Conservation (phyloP, 2,329 filamentous ascomycete genomes). For the Aspergillus brunneoviolaceus region DNA sequence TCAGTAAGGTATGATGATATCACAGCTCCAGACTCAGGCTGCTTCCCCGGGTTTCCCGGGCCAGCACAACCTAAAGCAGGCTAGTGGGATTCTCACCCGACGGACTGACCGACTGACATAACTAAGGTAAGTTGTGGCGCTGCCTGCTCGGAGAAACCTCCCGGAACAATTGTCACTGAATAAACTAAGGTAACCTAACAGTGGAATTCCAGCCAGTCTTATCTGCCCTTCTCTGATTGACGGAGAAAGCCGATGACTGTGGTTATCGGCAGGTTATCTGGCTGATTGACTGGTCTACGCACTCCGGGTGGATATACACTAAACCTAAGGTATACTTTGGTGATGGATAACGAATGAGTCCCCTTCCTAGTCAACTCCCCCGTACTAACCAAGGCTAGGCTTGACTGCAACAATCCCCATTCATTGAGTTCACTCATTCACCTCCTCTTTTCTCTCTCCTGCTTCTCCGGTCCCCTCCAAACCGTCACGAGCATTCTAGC, state of each 20-base stretch:
- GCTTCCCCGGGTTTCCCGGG: background rate
- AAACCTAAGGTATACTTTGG: no score
- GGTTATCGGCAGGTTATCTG: slow-evolving; percentile 14
- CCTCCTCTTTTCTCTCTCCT: background rate
- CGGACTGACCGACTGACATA: background rate
- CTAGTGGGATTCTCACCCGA: background rate
- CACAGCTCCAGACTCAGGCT: background rate
- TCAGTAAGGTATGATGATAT: background rate
- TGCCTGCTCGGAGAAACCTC: slow-evolving; percentile 9
- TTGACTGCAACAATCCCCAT: background rate
- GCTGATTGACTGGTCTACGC: slow-evolving; percentile 7
- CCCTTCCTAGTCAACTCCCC: no score
- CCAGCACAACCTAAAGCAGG: background rate
- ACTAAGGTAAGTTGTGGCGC: background rate
- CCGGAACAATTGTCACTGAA: background rate
- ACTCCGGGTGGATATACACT: background rate
- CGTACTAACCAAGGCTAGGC: background rate
- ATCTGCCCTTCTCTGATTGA: slow-evolving; percentile 20
- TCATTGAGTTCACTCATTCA: background rate
- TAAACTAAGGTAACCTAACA: background rate
- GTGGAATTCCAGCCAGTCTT: slow-evolving; percentile 4
- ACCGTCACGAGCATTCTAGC: background rate
- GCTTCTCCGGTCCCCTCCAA: background rate
- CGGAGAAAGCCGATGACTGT: slow-evolving; percentile 15
- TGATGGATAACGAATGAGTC: no score